Evolutionary conservation across 2,329 filamentous ascomycete species (phyloP), one percentile per base, ranked within the genome.

Genomic region (Nigrospora oryzae): DNA sequence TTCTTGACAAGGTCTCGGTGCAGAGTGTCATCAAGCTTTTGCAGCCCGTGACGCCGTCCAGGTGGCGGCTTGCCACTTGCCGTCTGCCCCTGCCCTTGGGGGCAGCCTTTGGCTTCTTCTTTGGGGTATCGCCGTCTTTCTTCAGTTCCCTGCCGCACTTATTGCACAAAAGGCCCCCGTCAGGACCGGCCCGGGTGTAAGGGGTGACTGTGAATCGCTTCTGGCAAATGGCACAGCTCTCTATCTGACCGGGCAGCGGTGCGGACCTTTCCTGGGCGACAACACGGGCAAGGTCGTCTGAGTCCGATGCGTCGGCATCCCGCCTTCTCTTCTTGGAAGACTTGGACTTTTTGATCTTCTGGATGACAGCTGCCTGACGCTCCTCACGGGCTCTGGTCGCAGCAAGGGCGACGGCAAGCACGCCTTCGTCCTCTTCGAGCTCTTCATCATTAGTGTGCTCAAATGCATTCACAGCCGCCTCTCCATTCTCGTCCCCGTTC

Each of bases 141-240:
- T 79, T 73, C 42, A 86, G 64, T 49, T 87, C 79, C 56, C 85
- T 89, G 17, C 87, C 85, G 57, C 91, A 97, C 17, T 86, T 81
- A 4, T 75, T 74, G 60, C 91, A 97, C 2, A 96, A 71, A n/a
- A 97, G 70, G 14, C 89, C 89, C 4, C 90, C 90, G n/a, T 84
- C 74, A 1, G 87, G 85, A 0, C 86, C 89, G 28, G 83, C 77
- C 52, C 89, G 84, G 50, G 85, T 89, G 66, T 96, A 96, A 1
- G 88, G 77, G 0, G 91, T 96, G 38, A 97, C 90, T 0, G 89
- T 95, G 59, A 97, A 97, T 34, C 89, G 82, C 62, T 93, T 95
- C 37, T 77, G 74, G 62, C 91, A 97, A 3, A 83, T 68, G 50
- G 86, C 89, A 60, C 91, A 97, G 53, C 95, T 90, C 51, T 86